Conservation (phyloP, 331 rosid species). For the Cucumis variabilis region DNA sequence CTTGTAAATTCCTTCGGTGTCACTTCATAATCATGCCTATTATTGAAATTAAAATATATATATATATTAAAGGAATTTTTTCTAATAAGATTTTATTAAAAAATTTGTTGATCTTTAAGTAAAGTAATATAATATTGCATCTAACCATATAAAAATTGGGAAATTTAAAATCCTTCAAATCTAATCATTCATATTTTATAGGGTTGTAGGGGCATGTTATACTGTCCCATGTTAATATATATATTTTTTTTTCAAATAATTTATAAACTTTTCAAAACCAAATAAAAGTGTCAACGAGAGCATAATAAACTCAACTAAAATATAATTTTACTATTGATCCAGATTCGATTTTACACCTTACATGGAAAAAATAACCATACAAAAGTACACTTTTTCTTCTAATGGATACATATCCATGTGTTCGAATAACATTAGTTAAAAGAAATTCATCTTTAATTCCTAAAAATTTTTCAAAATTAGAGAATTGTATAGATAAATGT, state of each 20-base stretch:
- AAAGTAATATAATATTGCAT: constrained; percentile 1
- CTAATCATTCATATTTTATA: constrained; percentile 23
- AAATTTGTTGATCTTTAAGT: not conserved
- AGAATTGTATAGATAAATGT: no score
- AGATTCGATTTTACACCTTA: no score
- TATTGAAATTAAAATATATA: not conserved
- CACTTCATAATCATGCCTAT: not conserved
- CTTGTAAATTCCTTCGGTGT: not conserved
- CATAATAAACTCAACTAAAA: no score
- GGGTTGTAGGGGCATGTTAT: constrained; percentile 3
- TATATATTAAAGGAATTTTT: no score
- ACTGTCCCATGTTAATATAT: not conserved
- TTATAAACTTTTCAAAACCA: not conserved
- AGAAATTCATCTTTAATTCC: not conserved
- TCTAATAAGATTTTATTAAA: not conserved
- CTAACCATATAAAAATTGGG: not conserved
- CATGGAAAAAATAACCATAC: no score
- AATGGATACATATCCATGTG: not conserved
- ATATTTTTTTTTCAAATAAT: not conserved
- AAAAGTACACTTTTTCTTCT: no score
- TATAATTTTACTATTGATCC: no score
- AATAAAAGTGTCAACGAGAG: not conserved
- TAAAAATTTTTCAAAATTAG: not conserved
- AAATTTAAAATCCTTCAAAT: not conserved
- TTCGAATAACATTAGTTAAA: not conserved